These are phyloP conservation scores for Oenanthe javanica DNA, from an alignment of 140 eudicot genomes.

Conservation along the genomic window DNA sequence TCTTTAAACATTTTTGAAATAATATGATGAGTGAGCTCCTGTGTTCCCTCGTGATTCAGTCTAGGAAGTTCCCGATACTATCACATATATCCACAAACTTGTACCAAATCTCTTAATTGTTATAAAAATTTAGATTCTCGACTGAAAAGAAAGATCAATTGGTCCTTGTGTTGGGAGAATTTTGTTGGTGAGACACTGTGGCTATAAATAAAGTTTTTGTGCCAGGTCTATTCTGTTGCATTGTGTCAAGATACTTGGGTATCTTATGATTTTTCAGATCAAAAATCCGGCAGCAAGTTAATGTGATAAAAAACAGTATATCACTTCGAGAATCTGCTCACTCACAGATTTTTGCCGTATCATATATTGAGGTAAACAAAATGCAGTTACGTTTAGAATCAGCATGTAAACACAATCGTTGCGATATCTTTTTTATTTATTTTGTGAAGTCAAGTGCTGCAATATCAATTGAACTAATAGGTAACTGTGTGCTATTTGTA, in stretches of 20 bases:
- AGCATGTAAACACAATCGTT: background rate
- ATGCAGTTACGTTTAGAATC: background rate
- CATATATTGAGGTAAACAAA: background rate
- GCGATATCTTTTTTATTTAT: too few species aligned
- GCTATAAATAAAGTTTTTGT: background rate
- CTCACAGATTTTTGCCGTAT: background rate
- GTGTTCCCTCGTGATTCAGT: background rate
- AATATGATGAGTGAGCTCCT: background rate
- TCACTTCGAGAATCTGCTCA: background rate
- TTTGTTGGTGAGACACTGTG: background rate
- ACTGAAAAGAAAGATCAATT: background rate
- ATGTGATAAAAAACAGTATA: background rate
- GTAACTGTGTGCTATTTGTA: background rate
- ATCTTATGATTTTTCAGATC: background rate
- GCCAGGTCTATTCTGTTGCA: background rate
- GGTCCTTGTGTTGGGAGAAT: background rate
- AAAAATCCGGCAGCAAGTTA: background rate
- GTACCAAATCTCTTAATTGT: background rate
- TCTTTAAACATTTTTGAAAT: background rate
- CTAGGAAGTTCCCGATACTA: background rate
- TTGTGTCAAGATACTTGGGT: background rate
- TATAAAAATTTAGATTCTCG: background rate
- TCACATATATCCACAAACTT: background rate
- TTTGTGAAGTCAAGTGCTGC: background rate
- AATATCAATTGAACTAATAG: background rate